Evolutionary conservation across 2,329 filamentous ascomycete genomes (phyloP).

Genomic region (Penicillium sclerotiorum): DNA sequence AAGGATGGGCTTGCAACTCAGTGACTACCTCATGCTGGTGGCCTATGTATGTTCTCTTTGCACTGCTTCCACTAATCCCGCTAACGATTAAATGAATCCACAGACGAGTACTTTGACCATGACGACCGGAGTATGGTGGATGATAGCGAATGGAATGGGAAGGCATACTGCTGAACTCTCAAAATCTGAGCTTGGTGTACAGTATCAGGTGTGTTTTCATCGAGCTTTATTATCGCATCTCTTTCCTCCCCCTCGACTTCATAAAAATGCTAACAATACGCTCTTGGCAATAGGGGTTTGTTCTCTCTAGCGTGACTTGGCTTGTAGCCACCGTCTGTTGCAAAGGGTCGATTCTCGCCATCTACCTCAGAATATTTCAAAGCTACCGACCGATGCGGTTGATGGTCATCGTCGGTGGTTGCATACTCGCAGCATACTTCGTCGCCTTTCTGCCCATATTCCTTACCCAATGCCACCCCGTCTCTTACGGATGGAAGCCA

Average conservation of each 20-base stretch:
- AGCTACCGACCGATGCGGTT: conserved; percentile 14
- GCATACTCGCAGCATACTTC: conserved; percentile 13
- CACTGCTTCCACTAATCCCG: not conserved
- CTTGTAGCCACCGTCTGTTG: conserved; percentile 14
- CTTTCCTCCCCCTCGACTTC: too few relatives aligned
- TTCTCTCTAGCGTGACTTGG: conserved; percentile 12
- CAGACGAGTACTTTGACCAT: conserved; percentile 6
- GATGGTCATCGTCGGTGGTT: conserved; percentile 11
- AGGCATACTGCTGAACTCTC: conserved; percentile 6
- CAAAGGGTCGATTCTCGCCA: conserved; percentile 14
- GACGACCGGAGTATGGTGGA: conserved; percentile 9
- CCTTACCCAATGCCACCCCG: conserved; percentile 16
- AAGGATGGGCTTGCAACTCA: conserved; percentile 8
- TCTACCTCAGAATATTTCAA: conserved; percentile 14
- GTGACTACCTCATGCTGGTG: conserved; percentile 11
- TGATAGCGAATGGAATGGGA: conserved; percentile 8
- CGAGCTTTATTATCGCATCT: too few relatives aligned
- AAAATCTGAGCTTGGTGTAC: conserved; percentile 6
- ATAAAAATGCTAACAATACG: not conserved
- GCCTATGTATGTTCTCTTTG: conserved; percentile 5
- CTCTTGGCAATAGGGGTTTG: conserved; percentile 3
- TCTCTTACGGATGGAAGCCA: conserved; percentile 15
- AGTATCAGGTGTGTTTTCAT: not conserved
- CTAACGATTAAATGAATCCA: too few relatives aligned
- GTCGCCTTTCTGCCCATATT: conserved; percentile 10